Evolutionary conservation across 805 yeast species (phyloP), one percentile per base, ranked within the genome.

Genomic region (Maudiozyma barnettii): DNA sequence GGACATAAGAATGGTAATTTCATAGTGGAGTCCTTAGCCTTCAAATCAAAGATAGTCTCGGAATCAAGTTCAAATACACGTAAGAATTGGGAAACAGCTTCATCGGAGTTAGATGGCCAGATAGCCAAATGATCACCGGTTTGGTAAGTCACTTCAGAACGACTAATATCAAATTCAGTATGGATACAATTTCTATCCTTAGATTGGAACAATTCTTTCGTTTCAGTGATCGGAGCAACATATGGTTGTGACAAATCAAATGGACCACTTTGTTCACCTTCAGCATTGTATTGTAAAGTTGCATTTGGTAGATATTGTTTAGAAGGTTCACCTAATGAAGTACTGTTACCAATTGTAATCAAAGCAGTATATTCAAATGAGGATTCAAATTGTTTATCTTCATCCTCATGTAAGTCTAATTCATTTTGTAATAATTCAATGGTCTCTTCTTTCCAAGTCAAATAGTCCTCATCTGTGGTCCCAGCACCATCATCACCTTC

Each of bases 121-220:
- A 93, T 72, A 14, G 96, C 98, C 52, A 93, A 68, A 68, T 91
- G 98, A 64, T 91, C 99, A 66, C 99, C 99, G 4, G 99, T 91
- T 43, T 91, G 73, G 67, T 91, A 91, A 57, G 82, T 80, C 60
- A 93, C 71, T 58, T 82, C 83, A 4, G 91, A 75, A 26, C 70
- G 77, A 1, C 88, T 74, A 35, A 89, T 68, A 60, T 91, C 97
- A 56, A 91, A 81, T 67, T 93, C 98, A 43, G 83, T 78, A 63
- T 91, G 98, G 50, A 91, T 78, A 70, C 98, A 91, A 54, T 81
- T 81, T 70, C 98, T 82, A 22, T 73, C 70, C 18, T 59, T 53
- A 0, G 79, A 68, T 49, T 72, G 71, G 72, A 90, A 90, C 49
- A 93, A 74, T 67, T 91, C 97, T 53, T 69, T 73, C 7, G 91